Conservation (phyloP, 352 stramenopile genomes). For the Pythium sp. region DNA sequence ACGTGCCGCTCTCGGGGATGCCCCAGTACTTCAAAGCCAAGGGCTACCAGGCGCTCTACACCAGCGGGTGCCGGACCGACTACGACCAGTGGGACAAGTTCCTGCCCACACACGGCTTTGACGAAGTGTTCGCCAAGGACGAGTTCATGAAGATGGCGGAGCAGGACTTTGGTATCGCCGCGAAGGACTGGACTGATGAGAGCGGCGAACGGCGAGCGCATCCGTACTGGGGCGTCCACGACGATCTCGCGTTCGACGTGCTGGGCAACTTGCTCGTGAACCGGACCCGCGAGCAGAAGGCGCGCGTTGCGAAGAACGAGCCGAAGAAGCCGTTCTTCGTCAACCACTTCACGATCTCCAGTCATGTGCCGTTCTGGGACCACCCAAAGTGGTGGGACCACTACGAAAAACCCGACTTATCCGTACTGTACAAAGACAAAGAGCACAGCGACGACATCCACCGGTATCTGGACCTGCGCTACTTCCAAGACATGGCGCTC, state of each 20-base stretch:
- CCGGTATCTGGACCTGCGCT: too few species aligned
- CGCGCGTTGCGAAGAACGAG: conserved; percentile 20
- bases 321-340: conserved; percentile 47
- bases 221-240: conserved; percentile 47
- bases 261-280: conserved; percentile 44
- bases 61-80: conserved; percentile 33
- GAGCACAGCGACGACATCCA: too few species aligned
- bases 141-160: conserved; percentile 42
- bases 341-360: conserved; percentile 60
- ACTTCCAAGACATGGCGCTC: too few species aligned
- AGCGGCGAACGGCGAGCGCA: conserved; percentile 6
- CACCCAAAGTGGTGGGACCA: conserved; percentile 36
- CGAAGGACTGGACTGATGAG: conserved; percentile 26
- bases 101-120: conserved; percentile 47
- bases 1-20: conserved; percentile 33
- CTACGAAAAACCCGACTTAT: conserved; percentile 29
- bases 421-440: conserved; percentile 24
- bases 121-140: conserved; percentile 34
- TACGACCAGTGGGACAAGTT: conserved; percentile 57
- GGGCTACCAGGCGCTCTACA: conserved; percentile 47
- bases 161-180: conserved; percentile 27
- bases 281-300: conserved; percentile 31
- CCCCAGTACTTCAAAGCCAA: conserved; percentile 54
- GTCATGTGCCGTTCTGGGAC: conserved; percentile 36
- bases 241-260: conserved; percentile 46